A percentile compares a stretch with the other conserved stretches of the same genome.
These are phyloP conservation scores for Gonapodya sp. DNA, from an alignment of 192 early-diverging fungal species.

Conservation along the genomic window DNA sequence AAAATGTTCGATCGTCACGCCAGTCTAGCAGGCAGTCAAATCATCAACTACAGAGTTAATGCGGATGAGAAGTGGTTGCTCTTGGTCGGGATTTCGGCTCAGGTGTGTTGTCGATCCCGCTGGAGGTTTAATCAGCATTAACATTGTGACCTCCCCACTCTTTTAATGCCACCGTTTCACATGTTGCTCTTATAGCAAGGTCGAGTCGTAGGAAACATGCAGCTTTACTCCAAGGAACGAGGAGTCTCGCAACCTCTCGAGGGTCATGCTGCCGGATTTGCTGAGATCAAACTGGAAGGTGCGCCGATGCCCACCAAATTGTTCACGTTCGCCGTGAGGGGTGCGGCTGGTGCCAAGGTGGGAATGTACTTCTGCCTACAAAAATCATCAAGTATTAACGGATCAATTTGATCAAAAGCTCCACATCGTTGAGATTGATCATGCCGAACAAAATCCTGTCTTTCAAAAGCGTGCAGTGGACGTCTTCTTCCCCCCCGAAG, in stretches of 20 bases:
- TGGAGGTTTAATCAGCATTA: background rate
- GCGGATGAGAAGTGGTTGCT: slow-evolving; percentile 90
- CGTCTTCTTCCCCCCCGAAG: slow-evolving; percentile 94
- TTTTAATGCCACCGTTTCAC: background rate
- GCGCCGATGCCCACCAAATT: slow-evolving; percentile 67
- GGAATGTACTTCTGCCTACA: background rate
- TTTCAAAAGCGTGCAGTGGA: slow-evolving; percentile 88
- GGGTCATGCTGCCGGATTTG: slow-evolving; percentile 94
- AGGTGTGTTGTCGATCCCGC: slow-evolving; percentile 27
- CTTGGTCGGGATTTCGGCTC: slow-evolving; percentile 86
- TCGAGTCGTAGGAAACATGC: slow-evolving; percentile 93
- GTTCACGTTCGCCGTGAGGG: slow-evolving; percentile 87
- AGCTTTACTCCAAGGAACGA: slow-evolving; percentile 89
- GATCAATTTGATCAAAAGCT: slow-evolving; percentile 35
- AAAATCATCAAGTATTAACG: background rate
- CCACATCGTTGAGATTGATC: slow-evolving; percentile 94
- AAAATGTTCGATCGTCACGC: slow-evolving; percentile 93
- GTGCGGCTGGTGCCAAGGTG: slow-evolving; percentile 71
- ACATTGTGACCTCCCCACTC: background rate
- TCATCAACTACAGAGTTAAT: slow-evolving; percentile 92
- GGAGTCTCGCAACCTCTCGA: slow-evolving; percentile 88
- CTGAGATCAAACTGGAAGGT: slow-evolving; percentile 75
- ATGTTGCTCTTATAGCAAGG: slow-evolving; percentile 50
- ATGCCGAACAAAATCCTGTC: slow-evolving; percentile 78
- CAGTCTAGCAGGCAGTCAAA: slow-evolving; percentile 74